Evolutionary conservation across 2,329 filamentous ascomycete genomes (phyloP).

Genomic region (Penicillium decumbens): DNA sequence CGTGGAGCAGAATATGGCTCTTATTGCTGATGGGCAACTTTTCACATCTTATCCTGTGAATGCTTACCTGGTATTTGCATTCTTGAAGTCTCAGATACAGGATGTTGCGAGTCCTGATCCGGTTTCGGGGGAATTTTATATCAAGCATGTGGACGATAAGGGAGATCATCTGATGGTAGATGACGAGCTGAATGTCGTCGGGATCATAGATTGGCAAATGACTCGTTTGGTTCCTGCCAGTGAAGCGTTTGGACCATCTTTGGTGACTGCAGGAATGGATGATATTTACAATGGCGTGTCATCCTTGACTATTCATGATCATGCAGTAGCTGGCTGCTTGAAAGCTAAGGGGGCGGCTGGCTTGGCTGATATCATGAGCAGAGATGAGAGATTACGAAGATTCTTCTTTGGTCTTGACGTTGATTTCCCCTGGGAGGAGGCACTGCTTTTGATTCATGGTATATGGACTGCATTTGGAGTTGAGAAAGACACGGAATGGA

Average conservation of each 20-base stretch:
- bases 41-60: conserved; percentile 7
- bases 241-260: conserved; percentile 14
- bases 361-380: conserved; percentile 9
- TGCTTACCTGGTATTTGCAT: conserved; percentile 7
- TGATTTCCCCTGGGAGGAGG: conserved; percentile 10
- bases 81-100: conserved; percentile 7
- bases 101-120: neutral
- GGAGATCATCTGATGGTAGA: conserved; percentile 11
- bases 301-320: conserved; percentile 9
- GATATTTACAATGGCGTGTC: conserved; percentile 7
- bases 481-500: conserved; percentile 6
- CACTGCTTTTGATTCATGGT: conserved; percentile 1
- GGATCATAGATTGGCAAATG: conserved; percentile 47
- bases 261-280: conserved; percentile 10
- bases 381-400: conserved; percentile 9
- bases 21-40: conserved; percentile 9
- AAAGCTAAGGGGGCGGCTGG: conserved; percentile 3
- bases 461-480: conserved; percentile 10
- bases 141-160: conserved; percentile 13
- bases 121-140: conserved; percentile 5
- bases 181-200: conserved; percentile 36
- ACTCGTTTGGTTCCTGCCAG: conserved; percentile 13
- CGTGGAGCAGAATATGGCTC: conserved; percentile 11
- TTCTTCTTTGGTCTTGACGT: conserved; percentile 14
- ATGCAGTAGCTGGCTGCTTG: conserved; percentile 8